A percentile compares a stretch with the other conserved stretches of the same genome.
phyloP scores from a whole-genome alignment of 2,329 filamentous ascomycete species.

The Fusarium dimerum region DNA sequence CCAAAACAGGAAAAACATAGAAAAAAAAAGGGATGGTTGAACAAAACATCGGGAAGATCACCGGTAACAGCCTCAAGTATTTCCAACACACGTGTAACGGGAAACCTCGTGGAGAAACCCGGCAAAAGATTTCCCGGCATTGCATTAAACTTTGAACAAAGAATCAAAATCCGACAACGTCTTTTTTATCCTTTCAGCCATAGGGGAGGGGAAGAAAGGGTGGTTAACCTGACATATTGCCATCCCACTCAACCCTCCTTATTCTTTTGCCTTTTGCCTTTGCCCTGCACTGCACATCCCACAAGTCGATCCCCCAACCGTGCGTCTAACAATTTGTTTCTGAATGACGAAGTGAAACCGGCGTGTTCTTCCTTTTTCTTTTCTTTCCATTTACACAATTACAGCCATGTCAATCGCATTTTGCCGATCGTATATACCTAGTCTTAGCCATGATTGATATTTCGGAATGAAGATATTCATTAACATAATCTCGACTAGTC shows the following conservation, averaged over 20 bases:
- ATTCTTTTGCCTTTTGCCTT: too few relatives aligned
- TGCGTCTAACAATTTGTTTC: not conserved
- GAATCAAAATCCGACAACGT: too few relatives aligned
- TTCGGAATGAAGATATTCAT: too few relatives aligned
- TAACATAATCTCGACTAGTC: too few relatives aligned
- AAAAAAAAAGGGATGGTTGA: too few relatives aligned
- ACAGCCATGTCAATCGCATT: not conserved
- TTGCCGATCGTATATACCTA: not conserved
- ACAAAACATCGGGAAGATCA: too few relatives aligned
- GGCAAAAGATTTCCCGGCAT: not conserved
- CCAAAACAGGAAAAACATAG: too few relatives aligned
- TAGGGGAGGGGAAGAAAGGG: not conserved
- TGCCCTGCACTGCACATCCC: too few relatives aligned
- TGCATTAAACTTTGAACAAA: not conserved
- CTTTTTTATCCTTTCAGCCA: not conserved
- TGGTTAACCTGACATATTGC: too few relatives aligned
- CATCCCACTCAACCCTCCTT: not conserved
- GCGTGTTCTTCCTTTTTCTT: not conserved
- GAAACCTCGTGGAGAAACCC: not conserved
- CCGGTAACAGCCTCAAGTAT: too few relatives aligned
- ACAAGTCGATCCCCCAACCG: not conserved
- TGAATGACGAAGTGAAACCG: not conserved
- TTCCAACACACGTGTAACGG: not conserved
- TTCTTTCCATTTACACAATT: not conserved
- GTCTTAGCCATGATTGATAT: too few relatives aligned